Evolutionary conservation across 2,329 filamentous ascomycete species (phyloP), one percentile per base, ranked within the genome.

Genomic region (Thermochaetoides dissita): DNA sequence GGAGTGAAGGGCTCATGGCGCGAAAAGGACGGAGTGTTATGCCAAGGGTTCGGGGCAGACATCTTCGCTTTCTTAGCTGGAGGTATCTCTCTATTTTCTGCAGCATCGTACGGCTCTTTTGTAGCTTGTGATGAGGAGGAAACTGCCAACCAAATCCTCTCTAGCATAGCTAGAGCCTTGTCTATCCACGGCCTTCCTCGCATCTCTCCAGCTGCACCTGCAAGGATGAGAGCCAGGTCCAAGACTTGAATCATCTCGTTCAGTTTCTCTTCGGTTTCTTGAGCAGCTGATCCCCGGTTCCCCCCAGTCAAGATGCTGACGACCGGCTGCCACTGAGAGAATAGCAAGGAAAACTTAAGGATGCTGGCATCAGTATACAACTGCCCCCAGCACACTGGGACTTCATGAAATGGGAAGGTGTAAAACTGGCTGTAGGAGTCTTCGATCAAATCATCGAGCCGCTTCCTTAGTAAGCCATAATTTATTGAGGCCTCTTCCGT

Each of bases 191-290:
- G 38, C 12, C 60, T 55, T 7, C 73, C 70, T 42, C 83, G 65
- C 1, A 56, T 44, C 30, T 57, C 49, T 0, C 71, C 66, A 1
- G 74, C 74, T 0, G 72, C 81, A 1, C 82, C 84, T 0, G 84
- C 75, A 41, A 87, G 72, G 37, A 94, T 84, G 36, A 93, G 61
- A 0, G 82, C 79, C 58, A 79, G 76, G 53, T 95, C 88, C 2
- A 96, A 68, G 1, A 70, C 62, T 41, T 70, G 68, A 31, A 94
- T 72, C 2, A 82, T 65, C 2, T 67, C 58, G 31, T 74, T 67
- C 4, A 87, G 55, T 60, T 31, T 51, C 48, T 7, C 51, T 38
- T 34, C 51, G 6, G 12, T 34, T 9, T 34, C 51, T 5, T 11
- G 34, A 7, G 33, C 33, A n/a, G n/a, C 8, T 3, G 7, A 38